Evolutionary conservation across 306 rosid species (phyloP).

Genomic region (Urtica urens): DNA sequence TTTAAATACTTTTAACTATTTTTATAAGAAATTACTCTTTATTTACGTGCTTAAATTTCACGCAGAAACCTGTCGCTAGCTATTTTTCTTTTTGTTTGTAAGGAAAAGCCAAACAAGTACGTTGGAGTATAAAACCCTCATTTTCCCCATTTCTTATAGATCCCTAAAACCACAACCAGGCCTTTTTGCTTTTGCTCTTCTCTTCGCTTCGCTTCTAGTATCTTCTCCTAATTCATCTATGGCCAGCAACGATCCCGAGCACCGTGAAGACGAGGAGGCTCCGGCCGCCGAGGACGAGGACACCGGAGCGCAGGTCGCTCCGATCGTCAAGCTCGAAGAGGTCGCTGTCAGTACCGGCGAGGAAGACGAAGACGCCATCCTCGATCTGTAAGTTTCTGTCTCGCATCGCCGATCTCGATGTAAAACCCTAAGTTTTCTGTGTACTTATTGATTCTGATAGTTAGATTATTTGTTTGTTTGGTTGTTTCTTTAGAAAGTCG

Average conservation of each 20-base stretch:
- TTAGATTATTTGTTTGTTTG: neutral
- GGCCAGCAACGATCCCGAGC: constrained; percentile 73
- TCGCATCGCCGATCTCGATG: neutral
- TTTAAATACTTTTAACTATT: no score
- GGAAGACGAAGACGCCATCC: constrained; percentile 60
- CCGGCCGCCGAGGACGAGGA: constrained; percentile 86
- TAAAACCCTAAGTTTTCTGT: neutral
- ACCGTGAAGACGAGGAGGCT: constrained; percentile 71
- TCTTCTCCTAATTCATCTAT: constrained; percentile 6
- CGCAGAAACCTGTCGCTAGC: neutral
- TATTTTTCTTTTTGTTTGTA: neutral
- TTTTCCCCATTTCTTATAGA: neutral
- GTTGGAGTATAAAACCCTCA: constrained; percentile 1
- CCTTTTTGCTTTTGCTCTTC: neutral
- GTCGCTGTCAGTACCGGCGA: constrained; percentile 72
- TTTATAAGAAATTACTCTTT: no score
- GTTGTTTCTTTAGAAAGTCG: constrained; percentile 42
- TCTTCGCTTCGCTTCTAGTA: neutral
- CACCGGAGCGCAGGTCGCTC: constrained; percentile 94
- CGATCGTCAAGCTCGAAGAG: constrained; percentile 80
- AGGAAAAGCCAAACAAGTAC: no score
- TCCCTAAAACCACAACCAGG: neutral
- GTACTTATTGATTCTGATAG: neutral
- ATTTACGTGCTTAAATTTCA: constrained; percentile 4
- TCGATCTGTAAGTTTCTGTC: constrained; percentile 50